Base-by-base conservation (phyloP, 306 rosid species). In the Vachellia collinsii region DNA sequence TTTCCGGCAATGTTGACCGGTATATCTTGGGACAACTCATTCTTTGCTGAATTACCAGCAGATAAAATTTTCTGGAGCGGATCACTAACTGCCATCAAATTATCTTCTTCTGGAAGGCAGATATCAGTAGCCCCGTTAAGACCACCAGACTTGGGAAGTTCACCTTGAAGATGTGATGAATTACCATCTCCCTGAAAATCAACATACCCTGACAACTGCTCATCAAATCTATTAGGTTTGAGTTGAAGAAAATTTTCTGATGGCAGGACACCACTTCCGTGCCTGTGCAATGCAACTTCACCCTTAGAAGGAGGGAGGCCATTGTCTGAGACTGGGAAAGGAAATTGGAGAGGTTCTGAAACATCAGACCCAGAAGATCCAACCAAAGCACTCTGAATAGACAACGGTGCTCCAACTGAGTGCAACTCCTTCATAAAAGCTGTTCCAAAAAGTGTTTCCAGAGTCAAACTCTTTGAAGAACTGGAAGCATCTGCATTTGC, bases 351-450 rank as follows among this genome's bases (percentile, higher is more conserved):
- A 41, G 98, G 66, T 76, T 95, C 94, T 13, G 89, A 85, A 77
- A 70, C 76, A 88, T 92, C 92, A 81, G 69, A 83, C 76, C 85
- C 85, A 51, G 82, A 85, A 70, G 94, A 83, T 76, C 88, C 97
- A 47, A 72, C 87, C 48, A 89, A 80, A 76, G 88, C 91, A 85
- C 91, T 82, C 85, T 92, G 97, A 77, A 84, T 87, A 70, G 99
- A 96, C 81, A 96, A 97, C 44, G 99, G 99, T 8, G 98, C 98
- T 85, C 98, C 99, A 81, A 93, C 94, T 67, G 98, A 88, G 34
- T 96, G 99, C 82, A 96, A 84, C 84, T 93, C 99, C 91, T 89
- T 85, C 99, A 96, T 96, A 87, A 96, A 96, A 80, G 97, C 97
- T 84, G 97, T 86, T 58, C 99, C 99, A 89, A 96, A 92, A 46